A percentile compares a stretch with the other conserved stretches of the same genome.
phyloP scores from a whole-genome alignment of 2,329 filamentous ascomycete genomes.

The Cadophora gregata region DNA sequence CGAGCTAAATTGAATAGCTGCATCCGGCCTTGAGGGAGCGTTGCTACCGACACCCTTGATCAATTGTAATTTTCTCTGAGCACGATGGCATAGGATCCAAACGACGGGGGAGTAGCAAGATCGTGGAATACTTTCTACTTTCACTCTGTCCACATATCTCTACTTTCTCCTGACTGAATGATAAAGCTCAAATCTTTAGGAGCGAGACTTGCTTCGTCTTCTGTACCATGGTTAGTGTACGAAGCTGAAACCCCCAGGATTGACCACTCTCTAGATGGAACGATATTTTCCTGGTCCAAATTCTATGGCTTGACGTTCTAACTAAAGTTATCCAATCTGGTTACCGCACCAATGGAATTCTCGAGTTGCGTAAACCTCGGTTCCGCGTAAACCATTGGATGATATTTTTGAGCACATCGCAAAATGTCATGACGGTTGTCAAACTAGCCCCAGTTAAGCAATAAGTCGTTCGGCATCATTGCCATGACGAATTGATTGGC shows the following conservation, averaged over 20 bases:
- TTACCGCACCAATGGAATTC: constrained; percentile 62
- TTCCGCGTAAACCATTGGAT: constrained; percentile 55
- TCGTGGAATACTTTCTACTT: constrained; percentile 48
- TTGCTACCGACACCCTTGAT: constrained; percentile 46
- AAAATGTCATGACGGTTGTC: constrained; percentile 33
- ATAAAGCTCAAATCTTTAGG: constrained; percentile 42
- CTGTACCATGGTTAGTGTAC: not conserved
- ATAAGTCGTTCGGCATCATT: constrained; percentile 16
- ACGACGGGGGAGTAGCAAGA: constrained; percentile 50
- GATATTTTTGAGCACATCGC: constrained; percentile 24
- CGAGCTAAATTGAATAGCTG: constrained; percentile 56
- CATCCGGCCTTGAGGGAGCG: constrained; percentile 51
- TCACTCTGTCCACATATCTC: constrained; percentile 36
- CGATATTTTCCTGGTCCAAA: constrained; percentile 17
- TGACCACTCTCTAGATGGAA: constrained; percentile 33
- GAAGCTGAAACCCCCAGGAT: constrained; percentile 29
- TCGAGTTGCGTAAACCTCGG: constrained; percentile 65
- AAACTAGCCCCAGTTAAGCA: constrained; percentile 33
- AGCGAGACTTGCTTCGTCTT: constrained; percentile 33
- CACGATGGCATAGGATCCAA: constrained; percentile 42
- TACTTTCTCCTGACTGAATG: constrained; percentile 42
- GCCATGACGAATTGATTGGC: constrained; percentile 10
- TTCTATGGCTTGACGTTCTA: constrained; percentile 50
- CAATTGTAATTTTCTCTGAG: constrained; percentile 51
- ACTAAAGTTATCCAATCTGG: constrained; percentile 59